Conservation (phyloP, 2,329 filamentous ascomycete species). For the Penicillium sp. region DNA sequence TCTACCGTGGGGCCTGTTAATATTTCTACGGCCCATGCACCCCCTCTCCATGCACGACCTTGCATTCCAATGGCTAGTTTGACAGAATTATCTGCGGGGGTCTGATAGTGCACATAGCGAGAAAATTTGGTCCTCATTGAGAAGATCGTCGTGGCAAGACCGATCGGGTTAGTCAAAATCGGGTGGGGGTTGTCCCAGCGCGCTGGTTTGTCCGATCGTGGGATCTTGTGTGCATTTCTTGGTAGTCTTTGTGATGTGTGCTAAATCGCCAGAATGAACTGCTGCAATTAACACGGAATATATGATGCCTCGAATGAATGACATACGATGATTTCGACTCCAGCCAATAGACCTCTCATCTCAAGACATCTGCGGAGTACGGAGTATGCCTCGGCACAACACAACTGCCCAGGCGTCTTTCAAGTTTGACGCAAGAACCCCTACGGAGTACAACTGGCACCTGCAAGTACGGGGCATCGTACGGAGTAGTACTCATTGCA, state of each 20-base stretch:
- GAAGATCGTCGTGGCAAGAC: slow-evolving; percentile 2
- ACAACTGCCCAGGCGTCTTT: no score
- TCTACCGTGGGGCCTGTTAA: not conserved
- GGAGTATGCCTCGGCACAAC: no score
- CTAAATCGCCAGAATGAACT: not conserved
- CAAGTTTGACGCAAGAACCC: no score
- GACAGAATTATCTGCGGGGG: not conserved
- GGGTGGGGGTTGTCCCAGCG: not conserved
- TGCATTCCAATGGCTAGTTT: not conserved
- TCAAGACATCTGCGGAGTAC: no score
- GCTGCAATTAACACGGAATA: no score
- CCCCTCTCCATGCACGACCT: not conserved
- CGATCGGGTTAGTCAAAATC: not conserved
- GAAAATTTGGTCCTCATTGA: not conserved
- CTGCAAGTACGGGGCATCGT: no score
- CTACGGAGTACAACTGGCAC: no score
- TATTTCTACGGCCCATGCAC: not conserved
- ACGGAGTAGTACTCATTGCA: no score
- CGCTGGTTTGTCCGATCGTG: slow-evolving; percentile 14
- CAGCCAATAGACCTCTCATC: no score
- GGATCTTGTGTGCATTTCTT: not conserved
- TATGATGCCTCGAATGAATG: not conserved
- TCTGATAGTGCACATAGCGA: not conserved
- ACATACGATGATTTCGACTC: no score
- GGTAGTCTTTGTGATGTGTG: not conserved